A percentile compares a stretch with the other conserved stretches of the same genome.
phyloP scores from a whole-genome alignment of 2,329 filamentous ascomycete species.

The Trichoderma oligosporum region DNA sequence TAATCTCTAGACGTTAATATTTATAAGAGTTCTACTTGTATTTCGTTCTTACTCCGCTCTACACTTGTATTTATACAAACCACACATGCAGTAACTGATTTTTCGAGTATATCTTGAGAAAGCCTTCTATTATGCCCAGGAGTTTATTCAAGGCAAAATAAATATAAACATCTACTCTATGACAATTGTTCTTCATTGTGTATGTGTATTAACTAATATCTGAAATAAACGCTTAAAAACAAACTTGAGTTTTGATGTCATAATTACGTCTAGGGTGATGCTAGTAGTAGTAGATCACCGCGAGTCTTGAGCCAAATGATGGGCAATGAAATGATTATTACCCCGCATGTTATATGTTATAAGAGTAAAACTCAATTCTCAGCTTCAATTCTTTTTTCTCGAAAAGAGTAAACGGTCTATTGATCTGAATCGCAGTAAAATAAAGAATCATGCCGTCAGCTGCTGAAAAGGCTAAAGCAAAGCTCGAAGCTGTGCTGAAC shows the following conservation, averaged over 20 bases:
- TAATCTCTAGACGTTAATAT: no score
- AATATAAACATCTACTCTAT: no score
- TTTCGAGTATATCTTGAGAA: no score
- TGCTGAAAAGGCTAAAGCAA: slow-evolving; percentile 6
- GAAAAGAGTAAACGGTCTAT: background rate
- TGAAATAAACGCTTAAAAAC: no score
- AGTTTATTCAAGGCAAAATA: no score
- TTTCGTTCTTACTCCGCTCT: no score
- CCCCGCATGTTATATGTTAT: slow-evolving; percentile 9
- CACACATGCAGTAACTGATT: no score
- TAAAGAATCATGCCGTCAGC: slow-evolving; percentile 8
- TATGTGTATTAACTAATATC: no score
- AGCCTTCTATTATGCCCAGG: no score
- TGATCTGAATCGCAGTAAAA: background rate
- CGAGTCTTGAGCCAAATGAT: background rate
- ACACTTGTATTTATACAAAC: no score
- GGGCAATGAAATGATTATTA: background rate
- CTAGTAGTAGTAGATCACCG: background rate
- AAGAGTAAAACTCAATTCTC: background rate
- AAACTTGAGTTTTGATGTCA: background rate
- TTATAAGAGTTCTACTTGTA: no score
- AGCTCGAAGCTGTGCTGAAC: slow-evolving; percentile 14
- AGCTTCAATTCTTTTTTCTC: background rate
- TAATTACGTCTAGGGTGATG: background rate
- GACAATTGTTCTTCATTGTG: no score